Conservation (phyloP, 164 flowering plant species). For the Brasenia schreberi region DNA sequence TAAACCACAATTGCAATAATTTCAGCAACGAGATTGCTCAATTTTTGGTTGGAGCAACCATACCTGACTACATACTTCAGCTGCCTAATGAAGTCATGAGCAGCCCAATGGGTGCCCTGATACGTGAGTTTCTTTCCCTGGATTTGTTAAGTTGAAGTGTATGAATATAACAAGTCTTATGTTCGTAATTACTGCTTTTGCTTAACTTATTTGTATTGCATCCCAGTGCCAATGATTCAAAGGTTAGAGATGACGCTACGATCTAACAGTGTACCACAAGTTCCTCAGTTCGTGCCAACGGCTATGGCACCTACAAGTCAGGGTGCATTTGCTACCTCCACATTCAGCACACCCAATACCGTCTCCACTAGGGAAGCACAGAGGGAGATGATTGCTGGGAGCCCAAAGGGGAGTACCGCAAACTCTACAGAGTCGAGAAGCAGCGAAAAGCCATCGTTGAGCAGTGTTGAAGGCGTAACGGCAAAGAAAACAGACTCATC, state of each 20-base stretch:
- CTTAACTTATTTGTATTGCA: neutral
- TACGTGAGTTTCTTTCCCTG: conserved; percentile 40
- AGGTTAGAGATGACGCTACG: conserved; percentile 65
- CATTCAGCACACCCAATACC: neutral
- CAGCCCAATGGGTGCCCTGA: conserved; percentile 90
- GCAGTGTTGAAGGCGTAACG: too few relatives aligned
- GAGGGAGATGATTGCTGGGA: neutral
- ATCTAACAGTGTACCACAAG: conserved; percentile 78
- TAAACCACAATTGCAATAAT: conserved; percentile 87
- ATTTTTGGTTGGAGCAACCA: conserved; percentile 61
- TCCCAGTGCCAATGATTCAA: conserved; percentile 96
- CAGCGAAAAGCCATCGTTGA: too few relatives aligned
- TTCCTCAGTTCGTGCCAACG: conserved; percentile 65
- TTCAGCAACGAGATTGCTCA: conserved; percentile 96
- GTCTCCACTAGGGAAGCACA: neutral
- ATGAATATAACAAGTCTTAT: neutral
- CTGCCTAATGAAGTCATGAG: conserved; percentile 88
- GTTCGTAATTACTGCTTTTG: neutral
- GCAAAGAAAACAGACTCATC: neutral
- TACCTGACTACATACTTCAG: conserved; percentile 81
- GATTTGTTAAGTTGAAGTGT: neutral
- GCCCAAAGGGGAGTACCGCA: neutral
- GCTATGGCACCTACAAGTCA: neutral
- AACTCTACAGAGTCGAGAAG: too few relatives aligned
- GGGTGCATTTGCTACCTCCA: too few relatives aligned